Base-by-base conservation (phyloP, 768 basidiomycete species). In the Lactarius quietus region DNA sequence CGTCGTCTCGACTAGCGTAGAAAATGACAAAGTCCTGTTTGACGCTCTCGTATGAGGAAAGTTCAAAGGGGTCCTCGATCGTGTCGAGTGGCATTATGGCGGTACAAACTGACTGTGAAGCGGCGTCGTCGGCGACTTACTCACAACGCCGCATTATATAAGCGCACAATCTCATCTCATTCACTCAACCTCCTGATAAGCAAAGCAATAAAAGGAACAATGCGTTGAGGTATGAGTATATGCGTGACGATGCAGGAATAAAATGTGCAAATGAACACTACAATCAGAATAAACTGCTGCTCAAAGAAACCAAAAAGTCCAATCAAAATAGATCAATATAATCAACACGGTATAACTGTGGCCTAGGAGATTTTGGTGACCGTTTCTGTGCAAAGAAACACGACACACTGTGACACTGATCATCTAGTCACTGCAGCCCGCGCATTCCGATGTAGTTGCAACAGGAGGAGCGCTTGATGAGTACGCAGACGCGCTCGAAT, bases 11-110 rank as follows among this genome's bases (percentile, higher is more conserved):
- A 23, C 87, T 89, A 12, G 89, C 82, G 67, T 86, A 90, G 73
- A 92, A 90, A n/a, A 92, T 76, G 31, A 90, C 61, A 64, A 81
- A 89, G 18, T 77, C 71, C 48, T 85, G 84, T n/a, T 79, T 75
- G 12, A 77, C 78, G 35, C 76, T 72, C 62, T 74, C 68, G 26
- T 85, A 75, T 3, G 78, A 75, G 31, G 65, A 73, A 70, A 35
- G 76, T 70, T 67, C 78, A 78, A 29, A 88, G 72, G 59, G 87
- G 3, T 59, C 57, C 52, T 43, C 31, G 20, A 61, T 63, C 8
- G 63, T 68, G 17, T 68, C 48, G 48, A 69, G 67, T 12, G 68
- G 68, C 68, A 69, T 69, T 66, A 53, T 51, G 62, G 28, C 52
- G 33, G 14, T 26, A 3, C 45, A 15, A 18, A 12, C 23, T 6